Percentiles rank a stretch among this genome's conserved stretches.
Conservation (phyloP, 2,329 filamentous ascomycete genomes). For the Rugonectria rugulosa region DNA sequence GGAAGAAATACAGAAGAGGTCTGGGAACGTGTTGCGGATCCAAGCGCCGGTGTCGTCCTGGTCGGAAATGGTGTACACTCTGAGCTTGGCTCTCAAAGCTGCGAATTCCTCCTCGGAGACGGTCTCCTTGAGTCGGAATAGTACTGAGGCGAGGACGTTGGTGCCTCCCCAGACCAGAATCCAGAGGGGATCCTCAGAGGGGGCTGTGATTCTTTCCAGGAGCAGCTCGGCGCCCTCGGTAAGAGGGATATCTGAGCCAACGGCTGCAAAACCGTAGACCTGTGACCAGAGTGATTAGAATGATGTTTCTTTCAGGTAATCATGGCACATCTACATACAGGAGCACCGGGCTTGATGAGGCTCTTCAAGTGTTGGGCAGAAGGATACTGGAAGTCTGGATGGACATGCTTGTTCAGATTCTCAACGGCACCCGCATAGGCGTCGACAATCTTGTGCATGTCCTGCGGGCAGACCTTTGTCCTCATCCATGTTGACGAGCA, state of each 20-base stretch:
- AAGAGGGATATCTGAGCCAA: constrained; percentile 41
- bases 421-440: constrained; percentile 52
- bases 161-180: constrained; percentile 61
- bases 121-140: constrained; percentile 46
- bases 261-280: constrained; percentile 45
- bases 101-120: constrained; percentile 42
- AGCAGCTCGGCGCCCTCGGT: constrained; percentile 54
- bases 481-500: constrained; percentile 56
- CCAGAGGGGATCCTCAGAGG: constrained; percentile 53
- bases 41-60: constrained; percentile 65
- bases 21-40: constrained; percentile 61
- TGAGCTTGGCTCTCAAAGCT: constrained; percentile 50
- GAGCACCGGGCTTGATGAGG: constrained; percentile 49
- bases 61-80: constrained; percentile 65
- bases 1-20: constrained; percentile 63
- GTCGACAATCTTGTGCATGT: constrained; percentile 53
- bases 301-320: neutral
- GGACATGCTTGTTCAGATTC: constrained; percentile 58
- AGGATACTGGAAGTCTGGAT: constrained; percentile 52
- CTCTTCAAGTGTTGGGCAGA: constrained; percentile 44
- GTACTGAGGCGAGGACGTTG: constrained; percentile 59
- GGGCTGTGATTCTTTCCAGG: constrained; percentile 37
- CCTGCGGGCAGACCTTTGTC: constrained; percentile 48
- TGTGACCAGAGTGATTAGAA: constrained; percentile 11
- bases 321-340: constrained; percentile 27